These are phyloP conservation scores for Pythium aphanidermatum DNA, from an alignment of 352 stramenopile species.

Conservation along the genomic window DNA sequence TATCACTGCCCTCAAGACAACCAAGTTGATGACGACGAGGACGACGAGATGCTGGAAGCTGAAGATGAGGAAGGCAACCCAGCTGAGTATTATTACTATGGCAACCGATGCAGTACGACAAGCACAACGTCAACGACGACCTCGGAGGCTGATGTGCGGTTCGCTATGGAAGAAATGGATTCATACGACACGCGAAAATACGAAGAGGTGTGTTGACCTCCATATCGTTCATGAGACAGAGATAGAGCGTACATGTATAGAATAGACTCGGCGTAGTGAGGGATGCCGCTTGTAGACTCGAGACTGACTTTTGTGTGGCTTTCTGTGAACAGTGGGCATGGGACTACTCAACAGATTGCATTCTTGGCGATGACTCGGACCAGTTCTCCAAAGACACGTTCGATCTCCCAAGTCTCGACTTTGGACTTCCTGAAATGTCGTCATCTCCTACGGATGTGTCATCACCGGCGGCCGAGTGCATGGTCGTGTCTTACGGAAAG, in stretches of 20 bases:
- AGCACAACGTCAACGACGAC: slow-evolving; percentile 26
- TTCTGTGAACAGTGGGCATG: slow-evolving; percentile 23
- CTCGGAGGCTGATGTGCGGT: slow-evolving; percentile 48
- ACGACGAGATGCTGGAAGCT: slow-evolving; percentile 40
- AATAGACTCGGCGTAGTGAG: background rate
- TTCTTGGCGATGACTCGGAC: slow-evolving; percentile 55
- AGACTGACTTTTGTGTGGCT: background rate
- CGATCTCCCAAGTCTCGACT: slow-evolving; percentile 17
- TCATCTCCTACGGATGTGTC: slow-evolving; percentile 65
- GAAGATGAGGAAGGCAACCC: slow-evolving; percentile 31
- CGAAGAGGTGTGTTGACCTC: slow-evolving; percentile 39
- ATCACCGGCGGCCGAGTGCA: slow-evolving; percentile 31
- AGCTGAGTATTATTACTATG: slow-evolving; percentile 46
- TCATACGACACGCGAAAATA: slow-evolving; percentile 61
- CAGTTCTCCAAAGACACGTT: slow-evolving; percentile 56
- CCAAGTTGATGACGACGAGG: slow-evolving; percentile 21
- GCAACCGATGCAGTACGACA: too few species aligned
- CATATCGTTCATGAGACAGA: slow-evolving; percentile 3
- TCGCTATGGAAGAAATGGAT: slow-evolving; percentile 71
- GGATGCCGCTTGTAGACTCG: too few species aligned
- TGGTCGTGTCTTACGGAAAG: slow-evolving; percentile 36
- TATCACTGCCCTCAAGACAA: background rate
- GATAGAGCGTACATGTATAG: slow-evolving; percentile 8
- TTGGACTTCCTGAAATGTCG: slow-evolving; percentile 51
- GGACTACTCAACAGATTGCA: slow-evolving; percentile 67